phyloP scores from a whole-genome alignment of 176 grass and related monocot species.

The Raddia distichophylla region DNA sequence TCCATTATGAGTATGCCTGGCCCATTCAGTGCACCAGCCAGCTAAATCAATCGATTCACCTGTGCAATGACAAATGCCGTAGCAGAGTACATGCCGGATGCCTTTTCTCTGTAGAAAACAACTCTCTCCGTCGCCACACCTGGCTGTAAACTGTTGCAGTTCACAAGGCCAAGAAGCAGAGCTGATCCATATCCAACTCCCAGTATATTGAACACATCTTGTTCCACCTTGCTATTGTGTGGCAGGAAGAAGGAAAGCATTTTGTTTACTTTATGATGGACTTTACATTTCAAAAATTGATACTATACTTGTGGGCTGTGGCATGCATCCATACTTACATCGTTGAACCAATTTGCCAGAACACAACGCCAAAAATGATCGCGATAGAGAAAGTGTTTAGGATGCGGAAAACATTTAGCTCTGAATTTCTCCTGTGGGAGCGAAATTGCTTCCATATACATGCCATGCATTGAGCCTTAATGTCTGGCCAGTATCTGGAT shows the following conservation, averaged over 20 bases:
- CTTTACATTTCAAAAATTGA: no score
- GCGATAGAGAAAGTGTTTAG: slow-evolving; percentile 47
- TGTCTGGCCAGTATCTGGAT: slow-evolving; percentile 44
- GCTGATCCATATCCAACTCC: slow-evolving; percentile 49
- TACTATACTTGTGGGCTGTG: no score
- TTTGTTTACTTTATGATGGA: neutral
- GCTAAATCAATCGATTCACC: slow-evolving; percentile 18
- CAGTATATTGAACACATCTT: slow-evolving; percentile 38
- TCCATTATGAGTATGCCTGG: neutral
- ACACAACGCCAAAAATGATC: slow-evolving; percentile 50
- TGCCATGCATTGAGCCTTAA: slow-evolving; percentile 50
- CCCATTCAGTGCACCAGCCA: neutral
- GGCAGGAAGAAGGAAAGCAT: neutral
- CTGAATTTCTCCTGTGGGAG: slow-evolving; percentile 60
- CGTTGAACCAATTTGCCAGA: slow-evolving; percentile 55
- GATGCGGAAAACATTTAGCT: slow-evolving; percentile 52
- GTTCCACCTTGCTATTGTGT: neutral
- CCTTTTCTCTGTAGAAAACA: slow-evolving; percentile 51
- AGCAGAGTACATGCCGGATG: slow-evolving; percentile 51
- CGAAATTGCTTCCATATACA: slow-evolving; percentile 61
- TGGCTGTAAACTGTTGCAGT: slow-evolving; percentile 46
- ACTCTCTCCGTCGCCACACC: slow-evolving; percentile 45
- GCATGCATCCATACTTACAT: slow-evolving; percentile 43
- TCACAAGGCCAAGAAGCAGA: slow-evolving; percentile 49
- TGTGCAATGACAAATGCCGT: slow-evolving; percentile 52